Conservation (phyloP, 2,329 filamentous ascomycete species). For the Colletotrichum tamarilloi region DNA sequence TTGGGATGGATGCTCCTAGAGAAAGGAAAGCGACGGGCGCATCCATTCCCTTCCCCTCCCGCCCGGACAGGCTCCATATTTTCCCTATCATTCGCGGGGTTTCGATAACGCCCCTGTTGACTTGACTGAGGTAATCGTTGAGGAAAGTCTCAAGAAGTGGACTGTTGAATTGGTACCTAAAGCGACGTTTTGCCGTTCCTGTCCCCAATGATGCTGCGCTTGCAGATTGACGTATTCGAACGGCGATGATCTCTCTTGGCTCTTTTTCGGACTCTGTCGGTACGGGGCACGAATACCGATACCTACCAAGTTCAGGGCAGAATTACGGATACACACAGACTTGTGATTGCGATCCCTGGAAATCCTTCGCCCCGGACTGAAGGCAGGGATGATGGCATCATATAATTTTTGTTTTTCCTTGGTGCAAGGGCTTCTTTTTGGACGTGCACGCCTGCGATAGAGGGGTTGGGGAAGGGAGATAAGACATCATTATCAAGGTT, state of each 20-base stretch:
- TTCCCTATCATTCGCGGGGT: background rate
- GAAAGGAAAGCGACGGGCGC: background rate
- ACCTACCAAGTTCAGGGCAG: background rate
- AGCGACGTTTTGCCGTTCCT: too few species aligned
- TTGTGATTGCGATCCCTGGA: background rate
- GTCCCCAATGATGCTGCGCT: background rate
- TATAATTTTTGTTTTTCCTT: background rate
- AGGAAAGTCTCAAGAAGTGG: background rate
- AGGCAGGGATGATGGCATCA: background rate
- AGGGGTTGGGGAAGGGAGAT: background rate
- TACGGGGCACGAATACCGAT: background rate
- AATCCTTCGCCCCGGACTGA: background rate
- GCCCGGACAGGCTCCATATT: background rate
- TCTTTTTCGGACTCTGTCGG: background rate
- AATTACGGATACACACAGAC: background rate
- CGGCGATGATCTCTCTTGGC: background rate
- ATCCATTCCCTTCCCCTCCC: background rate
- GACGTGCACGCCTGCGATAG: background rate
- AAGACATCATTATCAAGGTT: background rate
- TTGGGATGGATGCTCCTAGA: background rate
- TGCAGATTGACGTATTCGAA: background rate
- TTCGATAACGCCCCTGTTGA: background rate
- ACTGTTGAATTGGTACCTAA: background rate
- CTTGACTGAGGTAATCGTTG: background rate
- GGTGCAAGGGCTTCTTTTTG: background rate